Percentiles rank a stretch among this genome's conserved stretches.
Evolutionary conservation across 257 asterid genomes (phyloP).

Genomic region (Salvia miltiorrhiza): DNA sequence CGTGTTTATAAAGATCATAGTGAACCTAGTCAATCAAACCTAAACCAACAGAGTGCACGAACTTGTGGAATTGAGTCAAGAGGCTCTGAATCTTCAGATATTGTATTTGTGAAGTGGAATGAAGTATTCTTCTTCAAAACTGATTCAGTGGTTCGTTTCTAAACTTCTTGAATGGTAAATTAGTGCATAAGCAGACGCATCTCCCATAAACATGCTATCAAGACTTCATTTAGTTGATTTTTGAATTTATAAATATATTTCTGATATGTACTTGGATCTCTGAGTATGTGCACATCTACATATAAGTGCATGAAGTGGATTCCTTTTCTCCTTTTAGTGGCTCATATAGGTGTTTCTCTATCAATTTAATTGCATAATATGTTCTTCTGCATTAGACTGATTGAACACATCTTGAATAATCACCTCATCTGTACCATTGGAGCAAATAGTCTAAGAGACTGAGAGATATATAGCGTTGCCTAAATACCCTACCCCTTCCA

Average conservation of each 20-base stretch:
- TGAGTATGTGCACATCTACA: neutral
- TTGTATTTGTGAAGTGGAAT: constrained; percentile 73
- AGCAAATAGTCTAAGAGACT: neutral
- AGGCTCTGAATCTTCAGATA: constrained; percentile 45
- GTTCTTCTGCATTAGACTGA: neutral
- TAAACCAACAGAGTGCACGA: constrained; percentile 66
- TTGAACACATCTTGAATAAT: neutral
- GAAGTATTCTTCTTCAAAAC: constrained; percentile 93
- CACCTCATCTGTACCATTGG: neutral
- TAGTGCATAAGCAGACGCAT: constrained; percentile 1
- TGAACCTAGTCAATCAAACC: constrained; percentile 35
- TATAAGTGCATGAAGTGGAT: neutral
- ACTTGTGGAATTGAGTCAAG: constrained; percentile 60
- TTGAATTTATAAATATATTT: neutral
- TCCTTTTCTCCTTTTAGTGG: neutral
- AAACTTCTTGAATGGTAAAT: neutral
- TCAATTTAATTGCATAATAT: constrained; percentile 7
- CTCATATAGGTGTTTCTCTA: neutral
- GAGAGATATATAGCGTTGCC: neutral
- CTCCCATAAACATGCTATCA: constrained; percentile 6
- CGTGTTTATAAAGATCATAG: constrained; percentile 53
- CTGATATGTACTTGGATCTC: neutral
- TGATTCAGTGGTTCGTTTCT: constrained; percentile 62
- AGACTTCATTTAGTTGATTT: constrained; percentile 9
- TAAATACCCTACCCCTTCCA: neutral